Base-by-base conservation (phyloP, 2,329 filamentous ascomycete species). In the Aspergillus thermomutatus region DNA sequence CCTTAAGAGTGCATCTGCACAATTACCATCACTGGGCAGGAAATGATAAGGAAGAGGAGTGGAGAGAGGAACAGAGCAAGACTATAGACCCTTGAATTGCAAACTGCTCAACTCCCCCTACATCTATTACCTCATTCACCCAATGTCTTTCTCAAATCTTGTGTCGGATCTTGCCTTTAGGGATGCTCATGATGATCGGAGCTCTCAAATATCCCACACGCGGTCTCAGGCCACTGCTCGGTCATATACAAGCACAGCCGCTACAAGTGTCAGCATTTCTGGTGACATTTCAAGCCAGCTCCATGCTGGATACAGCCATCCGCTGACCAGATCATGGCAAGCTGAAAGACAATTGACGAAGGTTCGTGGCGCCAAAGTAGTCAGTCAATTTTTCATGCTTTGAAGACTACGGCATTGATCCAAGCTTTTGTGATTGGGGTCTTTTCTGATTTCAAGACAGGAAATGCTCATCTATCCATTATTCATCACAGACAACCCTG, bases 391-490 rank as follows among this genome's bases (percentile, higher is more conserved):
- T 31, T 37, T 14, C 48, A 27, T 4, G 26, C 21, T 19, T 11
- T 46, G 9, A 51, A 17, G 31, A 17, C 31, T 34, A 6, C 14
- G 14, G 7, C 11, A 23, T 6, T 27, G 21, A 21, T 27, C 23
- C n/a, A 53, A 9, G 21, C 37, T 23, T 31, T 19, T 40, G 19
- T 37, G 34, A 34, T 46, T 23, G 8, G 10, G 48, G 26, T 49
- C 51, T 11, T 27, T 34, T 49, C 21, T 53, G 28, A 58, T 27
- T 49, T 50, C 58, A 45, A 46, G 23, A 8, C 55, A 96, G 91
- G 94, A 92, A 40, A 97, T 97, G 94, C 88, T 99, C 69, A 97
- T 99, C 69, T 97, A 95, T 77, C 94, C 94, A 11, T 83, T 99
- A 64, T 99, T 99, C 80, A 86, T 99, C 63, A 96, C 94, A 68